Percentiles rank a stretch among this genome's conserved stretches.
Evolutionary conservation across 495 filamentous ascomycete genomes (phyloP).

Genomic region (Pseudevernia furfuracea): DNA sequence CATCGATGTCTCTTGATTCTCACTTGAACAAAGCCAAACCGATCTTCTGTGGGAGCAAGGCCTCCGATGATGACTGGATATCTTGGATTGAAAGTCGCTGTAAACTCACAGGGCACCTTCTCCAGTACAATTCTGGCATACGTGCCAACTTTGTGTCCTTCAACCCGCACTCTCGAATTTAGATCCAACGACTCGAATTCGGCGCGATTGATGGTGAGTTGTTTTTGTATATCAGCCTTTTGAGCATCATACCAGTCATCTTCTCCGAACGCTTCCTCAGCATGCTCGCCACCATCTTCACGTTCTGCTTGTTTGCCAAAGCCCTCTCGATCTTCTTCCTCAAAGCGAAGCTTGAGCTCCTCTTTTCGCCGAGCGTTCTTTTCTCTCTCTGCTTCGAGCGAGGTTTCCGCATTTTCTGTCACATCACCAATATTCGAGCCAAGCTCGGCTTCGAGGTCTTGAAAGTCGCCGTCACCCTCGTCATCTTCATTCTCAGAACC

Average conservation of each 20-base stretch:
- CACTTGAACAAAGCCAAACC: slow-evolving; percentile 90
- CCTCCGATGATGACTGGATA: slow-evolving; percentile 86
- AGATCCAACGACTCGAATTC: slow-evolving; percentile 85
- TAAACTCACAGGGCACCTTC: slow-evolving; percentile 84
- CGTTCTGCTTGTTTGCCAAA: slow-evolving; percentile 70
- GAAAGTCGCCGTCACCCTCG: slow-evolving; percentile 83
- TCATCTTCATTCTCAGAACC: slow-evolving; percentile 46
- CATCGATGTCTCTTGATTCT: slow-evolving; percentile 94
- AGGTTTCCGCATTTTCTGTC: slow-evolving; percentile 34
- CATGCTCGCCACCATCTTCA: slow-evolving; percentile 47
- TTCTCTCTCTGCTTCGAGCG: slow-evolving; percentile 76
- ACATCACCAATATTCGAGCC: slow-evolving; percentile 39
- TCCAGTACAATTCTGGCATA: slow-evolving; percentile 87
- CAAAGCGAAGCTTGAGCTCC: slow-evolving; percentile 87
- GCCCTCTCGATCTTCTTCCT: slow-evolving; percentile 93
- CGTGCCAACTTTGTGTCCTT: slow-evolving; percentile 87
- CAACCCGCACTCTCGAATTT: slow-evolving; percentile 65
- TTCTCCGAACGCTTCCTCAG: slow-evolving; percentile 75
- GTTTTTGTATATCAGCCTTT: slow-evolving; percentile 89
- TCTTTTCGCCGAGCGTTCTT: slow-evolving; percentile 88
- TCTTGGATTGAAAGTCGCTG: slow-evolving; percentile 74
- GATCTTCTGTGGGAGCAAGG: slow-evolving; percentile 82
- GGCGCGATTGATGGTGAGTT: slow-evolving; percentile 85
- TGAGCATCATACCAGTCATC: slow-evolving; percentile 98
- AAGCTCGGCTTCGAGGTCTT: slow-evolving; percentile 75